Percentiles rank a stretch among this genome's conserved stretches.
phyloP scores from a whole-genome alignment of 1,139 yeast species.

The Waltiozyma sp. region DNA sequence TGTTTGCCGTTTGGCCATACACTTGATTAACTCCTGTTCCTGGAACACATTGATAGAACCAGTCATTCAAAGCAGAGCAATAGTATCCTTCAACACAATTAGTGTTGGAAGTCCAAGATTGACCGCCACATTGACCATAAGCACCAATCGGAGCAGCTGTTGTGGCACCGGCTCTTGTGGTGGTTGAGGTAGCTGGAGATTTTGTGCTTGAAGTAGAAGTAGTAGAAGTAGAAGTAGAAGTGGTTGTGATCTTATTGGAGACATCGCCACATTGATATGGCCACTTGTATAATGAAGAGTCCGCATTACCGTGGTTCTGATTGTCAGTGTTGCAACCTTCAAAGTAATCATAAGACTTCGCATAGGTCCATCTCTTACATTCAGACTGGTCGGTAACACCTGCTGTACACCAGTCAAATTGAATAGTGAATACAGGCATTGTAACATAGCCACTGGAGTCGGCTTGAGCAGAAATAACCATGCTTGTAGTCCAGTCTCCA shows the following conservation, averaged over 20 bases:
- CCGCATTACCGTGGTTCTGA: constrained; percentile 4
- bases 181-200: not conserved
- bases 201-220: not conserved
- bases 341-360: constrained; percentile 6
- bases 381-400: constrained; percentile 4
- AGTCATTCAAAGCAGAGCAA: constrained; percentile 11
- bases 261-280: not conserved
- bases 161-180: not conserved
- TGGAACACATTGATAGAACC: constrained; percentile 8
- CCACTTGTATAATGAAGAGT: not conserved
- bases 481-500: constrained; percentile 5
- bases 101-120: constrained; percentile 17
- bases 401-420: constrained; percentile 10
- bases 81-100: constrained; percentile 18
- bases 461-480: not conserved
- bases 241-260: not conserved
- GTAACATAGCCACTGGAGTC: constrained; percentile 2
- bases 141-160: constrained; percentile 2
- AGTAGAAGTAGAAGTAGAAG: not conserved
- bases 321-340: constrained; percentile 10
- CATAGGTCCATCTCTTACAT: constrained; percentile 5
- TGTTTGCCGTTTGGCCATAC: not conserved
- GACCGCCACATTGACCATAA: constrained; percentile 24
- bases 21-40: not conserved
- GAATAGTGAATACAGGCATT: constrained; percentile 7